A percentile compares a stretch with the other conserved stretches of the same genome.
Evolutionary conservation across 768 basidiomycete species (phyloP).

Genomic region (Serendipita indica): DNA sequence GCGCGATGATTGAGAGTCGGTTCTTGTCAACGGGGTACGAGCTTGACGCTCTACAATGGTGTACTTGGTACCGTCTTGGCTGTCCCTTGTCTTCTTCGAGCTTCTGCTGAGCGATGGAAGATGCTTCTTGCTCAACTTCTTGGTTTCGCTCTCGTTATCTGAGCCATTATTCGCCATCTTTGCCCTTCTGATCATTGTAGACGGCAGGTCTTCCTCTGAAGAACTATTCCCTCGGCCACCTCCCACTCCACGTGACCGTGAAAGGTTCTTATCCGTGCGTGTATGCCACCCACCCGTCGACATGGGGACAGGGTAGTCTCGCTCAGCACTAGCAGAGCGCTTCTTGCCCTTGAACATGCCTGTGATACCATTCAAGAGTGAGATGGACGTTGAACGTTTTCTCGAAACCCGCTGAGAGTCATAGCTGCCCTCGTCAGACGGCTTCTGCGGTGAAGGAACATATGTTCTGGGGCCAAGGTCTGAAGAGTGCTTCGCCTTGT

Average conservation of each 20-base stretch:
- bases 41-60: neutral
- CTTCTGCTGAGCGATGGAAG: neutral
- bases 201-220: conserved; percentile 3
- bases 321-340: conserved; percentile 2
- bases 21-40: neutral
- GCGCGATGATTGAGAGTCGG: neutral
- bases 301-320: neutral
- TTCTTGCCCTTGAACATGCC: conserved; percentile 8
- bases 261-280: conserved; percentile 25
- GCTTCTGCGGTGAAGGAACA: neutral
- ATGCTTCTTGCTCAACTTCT: neutral
- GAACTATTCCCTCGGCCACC: conserved; percentile 13
- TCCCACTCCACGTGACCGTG: conserved; percentile 14
- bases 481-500: neutral
- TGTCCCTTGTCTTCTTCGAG: neutral
- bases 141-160: neutral
- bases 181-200: neutral
- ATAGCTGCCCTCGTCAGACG: neutral
- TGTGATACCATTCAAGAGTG: neutral
- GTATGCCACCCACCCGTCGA: conserved; percentile 23
- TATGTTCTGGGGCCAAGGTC: neutral
- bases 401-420: neutral
- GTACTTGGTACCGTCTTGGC: conserved; percentile 1
- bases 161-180: neutral
- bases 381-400: conserved; percentile 9